phyloP scores from a whole-genome alignment of 2,329 filamentous ascomycete species.

The Emericellopsis atlantica region DNA sequence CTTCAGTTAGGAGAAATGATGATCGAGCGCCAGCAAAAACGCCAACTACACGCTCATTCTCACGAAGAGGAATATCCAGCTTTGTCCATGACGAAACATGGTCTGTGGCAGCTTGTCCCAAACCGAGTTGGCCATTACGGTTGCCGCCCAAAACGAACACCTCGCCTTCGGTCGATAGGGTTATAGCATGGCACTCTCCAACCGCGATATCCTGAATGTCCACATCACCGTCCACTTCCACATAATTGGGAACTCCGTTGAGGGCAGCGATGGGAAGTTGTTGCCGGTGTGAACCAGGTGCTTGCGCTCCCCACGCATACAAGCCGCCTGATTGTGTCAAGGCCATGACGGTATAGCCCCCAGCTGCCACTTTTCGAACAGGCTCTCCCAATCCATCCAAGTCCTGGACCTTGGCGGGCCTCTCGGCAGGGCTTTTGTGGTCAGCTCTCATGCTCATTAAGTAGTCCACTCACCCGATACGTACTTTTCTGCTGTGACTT shows the following conservation, averaged over 20 bases:
- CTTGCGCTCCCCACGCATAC: conserved; percentile 44
- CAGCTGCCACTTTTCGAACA: conserved; percentile 39
- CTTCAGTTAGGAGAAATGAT: conserved; percentile 30
- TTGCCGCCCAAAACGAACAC: conserved; percentile 47
- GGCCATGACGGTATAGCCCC: conserved; percentile 45
- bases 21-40: conserved; percentile 35
- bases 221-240: conserved; percentile 29
- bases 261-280: conserved; percentile 17
- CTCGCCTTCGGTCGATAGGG: conserved; percentile 32
- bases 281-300: conserved; percentile 13
- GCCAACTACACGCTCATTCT: conserved; percentile 17
- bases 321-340: conserved; percentile 43
- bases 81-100: conserved; percentile 21
- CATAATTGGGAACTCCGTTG: conserved; percentile 23
- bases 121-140: conserved; percentile 45
- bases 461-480: no score
- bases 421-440: conserved; percentile 25
- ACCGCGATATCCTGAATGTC: conserved; percentile 46
- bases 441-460: no score
- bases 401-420: conserved; percentile 31
- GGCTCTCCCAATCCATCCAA: conserved; percentile 37
- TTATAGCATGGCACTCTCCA: conserved; percentile 46
- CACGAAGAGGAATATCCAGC: conserved; percentile 13
- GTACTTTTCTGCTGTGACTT: not conserved
- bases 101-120: conserved; percentile 11